Evolutionary conservation across 2,329 filamentous ascomycete species (phyloP), one percentile per base, ranked within the genome.

Genomic region (Alternaria conjuncta): DNA sequence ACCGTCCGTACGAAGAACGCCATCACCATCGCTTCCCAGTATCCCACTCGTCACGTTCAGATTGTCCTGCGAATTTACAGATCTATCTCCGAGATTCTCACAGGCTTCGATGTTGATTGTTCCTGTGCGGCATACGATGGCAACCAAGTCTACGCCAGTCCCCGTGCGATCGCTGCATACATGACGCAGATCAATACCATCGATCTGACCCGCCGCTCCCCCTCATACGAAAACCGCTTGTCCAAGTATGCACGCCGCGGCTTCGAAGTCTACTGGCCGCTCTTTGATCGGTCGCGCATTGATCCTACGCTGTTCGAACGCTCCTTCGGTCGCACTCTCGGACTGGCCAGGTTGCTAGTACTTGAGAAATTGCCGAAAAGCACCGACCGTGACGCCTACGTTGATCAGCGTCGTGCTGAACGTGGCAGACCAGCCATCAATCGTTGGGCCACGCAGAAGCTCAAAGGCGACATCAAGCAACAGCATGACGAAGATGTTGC

Each of bases 231-330:
- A 75, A 96, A 93, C 69, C 89, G 93, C 10, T 85, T 96, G 12
- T 92, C 92, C 15, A 96, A 96, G 78, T 78, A 97, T 78, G 92
- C 91, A 13, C 92, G 92, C 73, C 85, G 93, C 46, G 92, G 92
- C 15, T 97, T 97, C 68, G 93, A 97, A 78, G 88, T 95, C 0
- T 91, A 92, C 76, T 97, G 92, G 89, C 86, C 90, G 1, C 84
- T 88, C 10, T 84, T 96, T 13, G 90, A 96, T 65, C 88, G 93
- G 18, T 87, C 87, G n/a, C 86, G 87, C 11, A 83, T 97, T 57
- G 93, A 97, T 71, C 93, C 93, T 6, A 96, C 92, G 21, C 94
- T 97, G 53, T 96, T 92, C 66, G 93, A 97, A 79, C 85, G 93
- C 53, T 93, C 89, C 60, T 96, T 96, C 71, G 85, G 85, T 54